Evolutionary conservation across 441 rosid species (phyloP), one percentile per base, ranked within the genome.

Genomic region (Monsonia emarginata): DNA sequence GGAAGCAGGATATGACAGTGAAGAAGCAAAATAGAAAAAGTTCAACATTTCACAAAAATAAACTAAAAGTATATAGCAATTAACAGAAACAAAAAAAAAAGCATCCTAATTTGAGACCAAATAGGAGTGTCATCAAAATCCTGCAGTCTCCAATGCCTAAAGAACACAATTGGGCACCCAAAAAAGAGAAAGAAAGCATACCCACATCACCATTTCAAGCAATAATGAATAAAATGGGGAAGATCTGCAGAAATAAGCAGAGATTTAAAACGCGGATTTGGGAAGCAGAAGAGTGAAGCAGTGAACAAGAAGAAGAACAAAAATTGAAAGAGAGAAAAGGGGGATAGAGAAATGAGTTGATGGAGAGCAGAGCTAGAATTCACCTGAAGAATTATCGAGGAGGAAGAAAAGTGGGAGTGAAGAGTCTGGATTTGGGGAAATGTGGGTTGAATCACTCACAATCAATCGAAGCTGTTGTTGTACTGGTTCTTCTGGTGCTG

Each of bases 171-270:
- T 2, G 54, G 42, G 66, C 28, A 61, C 21, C 59, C 52, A 54
- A 69, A 38, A 7, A n/a, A 60, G 63, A 70, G 27, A 38, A 59
- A 69, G 5, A 64, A 46, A 67, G 54, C 58, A 62, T 44, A 61
- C 74, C 50, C 42, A 50, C 27, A 31, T 22, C 62, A 42, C 60
- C 59, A 28, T 54, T 65, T 52, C 26, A 31, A 66, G 40, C 50
- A 68, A 73, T 61, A 63, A 31, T 0, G 24, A 72, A 70, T 61
- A 72, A 63, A 75, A 74, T 21, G 69, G 69, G 76, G 76, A 78
- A 81, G 85, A 81, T 84, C 88, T 83, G 64, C 54, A 28, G 31
- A 27, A 56, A 63, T n/a, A 16, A 69, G 64, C 26, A 58, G 26
- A 67, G 66, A 62, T 28, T 68, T 34, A 36, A 76, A 62, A 26